phyloP scores from a whole-genome alignment of 2,329 filamentous ascomycete species.

The Stemphylium vesicarium region DNA sequence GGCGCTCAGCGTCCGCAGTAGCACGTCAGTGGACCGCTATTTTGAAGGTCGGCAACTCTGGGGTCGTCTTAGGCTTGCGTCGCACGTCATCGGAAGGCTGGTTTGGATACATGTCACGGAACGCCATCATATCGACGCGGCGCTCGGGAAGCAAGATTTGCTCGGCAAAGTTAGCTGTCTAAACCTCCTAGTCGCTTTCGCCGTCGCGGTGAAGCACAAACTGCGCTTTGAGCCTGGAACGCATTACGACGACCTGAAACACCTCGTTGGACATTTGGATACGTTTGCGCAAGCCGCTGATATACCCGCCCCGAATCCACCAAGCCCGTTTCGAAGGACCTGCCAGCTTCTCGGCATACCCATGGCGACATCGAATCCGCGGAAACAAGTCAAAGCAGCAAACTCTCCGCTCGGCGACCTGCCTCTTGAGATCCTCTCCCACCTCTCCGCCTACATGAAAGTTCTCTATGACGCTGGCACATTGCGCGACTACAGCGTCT shows the following conservation, averaged over 20 bases:
- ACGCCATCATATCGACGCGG: slow-evolving; percentile 54
- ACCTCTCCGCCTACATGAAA: slow-evolving; percentile 72
- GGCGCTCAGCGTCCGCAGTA: slow-evolving; percentile 74
- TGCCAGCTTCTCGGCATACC: slow-evolving; percentile 77
- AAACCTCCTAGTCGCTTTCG: slow-evolving; percentile 78
- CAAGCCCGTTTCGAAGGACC: slow-evolving; percentile 59
- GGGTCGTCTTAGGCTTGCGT: slow-evolving; percentile 62
- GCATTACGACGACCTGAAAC: slow-evolving; percentile 74
- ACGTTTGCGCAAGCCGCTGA: slow-evolving; percentile 69
- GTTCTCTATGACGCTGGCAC: slow-evolving; percentile 62
- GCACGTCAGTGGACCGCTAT: slow-evolving; percentile 75
- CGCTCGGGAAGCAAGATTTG: slow-evolving; percentile 67
- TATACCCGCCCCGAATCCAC: slow-evolving; percentile 40
- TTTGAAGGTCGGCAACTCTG: slow-evolving; percentile 68
- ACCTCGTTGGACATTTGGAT: slow-evolving; percentile 73
- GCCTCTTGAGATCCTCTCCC: slow-evolving; percentile 77
- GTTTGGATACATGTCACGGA: slow-evolving; percentile 82
- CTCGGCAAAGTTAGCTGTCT: slow-evolving; percentile 69
- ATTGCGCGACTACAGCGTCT: slow-evolving; percentile 60
- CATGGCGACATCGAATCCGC: slow-evolving; percentile 77
- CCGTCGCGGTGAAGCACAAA: slow-evolving; percentile 79
- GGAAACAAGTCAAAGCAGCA: slow-evolving; percentile 74
- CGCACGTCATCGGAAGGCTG: slow-evolving; percentile 69
- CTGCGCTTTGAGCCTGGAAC: slow-evolving; percentile 84
- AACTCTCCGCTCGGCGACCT: slow-evolving; percentile 77